Evolutionary conservation across 2,329 filamentous ascomycete species (phyloP), one percentile per base, ranked within the genome.

Genomic region (Aureobasidium sp.): DNA sequence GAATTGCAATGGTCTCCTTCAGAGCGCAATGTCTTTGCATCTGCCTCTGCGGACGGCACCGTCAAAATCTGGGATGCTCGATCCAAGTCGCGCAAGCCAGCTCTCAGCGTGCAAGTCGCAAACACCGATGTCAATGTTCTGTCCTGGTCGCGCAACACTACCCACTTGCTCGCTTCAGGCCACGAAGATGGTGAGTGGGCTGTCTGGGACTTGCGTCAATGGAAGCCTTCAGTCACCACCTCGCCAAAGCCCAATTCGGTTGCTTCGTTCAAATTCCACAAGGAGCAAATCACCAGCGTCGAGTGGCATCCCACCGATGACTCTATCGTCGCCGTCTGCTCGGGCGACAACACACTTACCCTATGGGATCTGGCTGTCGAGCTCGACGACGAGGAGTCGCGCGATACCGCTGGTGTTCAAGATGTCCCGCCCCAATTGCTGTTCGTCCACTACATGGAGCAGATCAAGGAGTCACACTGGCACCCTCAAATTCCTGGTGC

Each of bases 251-350:
- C 89, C 6, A 87, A 87, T 52, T 89, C 94, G 0, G 89, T 97
- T n/a, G 94, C 94, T 3, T 89, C 88, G 69, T 99, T 97, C 78
- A 83, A 86, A 71, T 97, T 96, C 80, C 92, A 99, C 82, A 93
- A 91, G 76, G 91, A 97, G 76, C 94, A 96, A 69, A 91, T 99
- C 70, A 99, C 94, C 7, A 91, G 88, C 68, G 84, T 99, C 42
- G 92, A 97, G 78, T 99, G 94, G 93, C 93, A 97, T 75, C 93
- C 94, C 2, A 93, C 90, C 1, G 94, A 99, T 71, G 93, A 99
- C 80, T 95, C 89, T 73, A 95, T 97, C 70, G 86, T 99, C 17
- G 89, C 91, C 2, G 91, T 97, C 46, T 93, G 90, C 26, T 90
- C 91, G 0, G 94, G 88, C 48, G 94, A 99, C 75, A 93, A 92